Conservation (phyloP, 352 stramenopile species). For the Albugo candida region DNA sequence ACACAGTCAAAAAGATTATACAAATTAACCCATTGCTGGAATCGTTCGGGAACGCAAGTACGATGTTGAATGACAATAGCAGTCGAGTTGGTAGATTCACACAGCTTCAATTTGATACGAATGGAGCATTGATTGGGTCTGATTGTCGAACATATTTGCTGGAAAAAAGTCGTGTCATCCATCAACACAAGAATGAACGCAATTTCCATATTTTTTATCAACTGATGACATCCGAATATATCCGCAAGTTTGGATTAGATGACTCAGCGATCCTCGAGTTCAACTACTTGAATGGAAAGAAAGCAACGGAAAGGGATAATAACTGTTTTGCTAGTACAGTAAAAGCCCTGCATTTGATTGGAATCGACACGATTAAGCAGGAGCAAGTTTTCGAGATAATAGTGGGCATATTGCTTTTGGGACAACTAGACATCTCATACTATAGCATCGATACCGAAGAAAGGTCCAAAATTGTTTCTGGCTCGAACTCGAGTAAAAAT, state of each 20-base stretch:
- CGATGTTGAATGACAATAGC: slow-evolving; percentile 28
- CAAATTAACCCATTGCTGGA: slow-evolving; percentile 71
- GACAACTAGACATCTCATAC: slow-evolving; percentile 81
- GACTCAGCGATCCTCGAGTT: not conserved
- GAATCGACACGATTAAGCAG: slow-evolving; percentile 32
- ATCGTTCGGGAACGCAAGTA: slow-evolving; percentile 60
- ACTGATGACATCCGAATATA: slow-evolving; percentile 2
- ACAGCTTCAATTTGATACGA: slow-evolving; percentile 33
- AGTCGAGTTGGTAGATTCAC: slow-evolving; percentile 32
- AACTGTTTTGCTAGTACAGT: slow-evolving; percentile 14
- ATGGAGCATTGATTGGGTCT: slow-evolving; percentile 46
- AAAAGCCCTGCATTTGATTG: slow-evolving; percentile 38
- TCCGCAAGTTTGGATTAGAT: slow-evolving; percentile 1
- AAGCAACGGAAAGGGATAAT: not conserved
- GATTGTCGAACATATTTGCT: slow-evolving; percentile 81
- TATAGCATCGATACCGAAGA: too few species aligned
- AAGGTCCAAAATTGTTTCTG: slow-evolving; percentile 26
- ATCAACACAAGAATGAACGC: slow-evolving; percentile 36
- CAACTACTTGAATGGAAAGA: not conserved
- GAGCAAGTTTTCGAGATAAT: slow-evolving; percentile 50
- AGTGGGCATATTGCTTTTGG: slow-evolving; percentile 89
- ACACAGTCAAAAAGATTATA: slow-evolving; percentile 66
- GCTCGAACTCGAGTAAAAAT: slow-evolving; percentile 3
- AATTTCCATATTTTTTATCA: slow-evolving; percentile 81
- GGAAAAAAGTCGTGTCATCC: slow-evolving; percentile 82